Conservation (phyloP, 768 basidiomycete genomes). For the Chalciporus pseudorubinellus region DNA sequence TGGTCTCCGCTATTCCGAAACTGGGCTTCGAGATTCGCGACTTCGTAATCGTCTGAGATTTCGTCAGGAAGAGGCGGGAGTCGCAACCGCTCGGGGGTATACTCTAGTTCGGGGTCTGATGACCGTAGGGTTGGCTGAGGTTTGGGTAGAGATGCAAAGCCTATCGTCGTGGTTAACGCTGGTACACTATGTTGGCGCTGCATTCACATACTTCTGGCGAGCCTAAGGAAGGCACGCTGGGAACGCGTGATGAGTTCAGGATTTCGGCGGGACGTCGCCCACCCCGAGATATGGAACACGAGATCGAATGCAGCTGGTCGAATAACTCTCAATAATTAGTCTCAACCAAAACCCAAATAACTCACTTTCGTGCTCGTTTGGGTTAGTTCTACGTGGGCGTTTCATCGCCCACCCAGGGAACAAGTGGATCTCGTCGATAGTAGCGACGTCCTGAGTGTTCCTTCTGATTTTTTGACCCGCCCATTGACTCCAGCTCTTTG, state of each 20-base stretch:
- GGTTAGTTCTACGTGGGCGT: conserved; percentile 35
- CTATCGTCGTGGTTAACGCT: conserved; percentile 36
- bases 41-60: conserved; percentile 56
- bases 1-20: conserved; percentile 35
- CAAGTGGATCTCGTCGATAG: conserved; percentile 49
- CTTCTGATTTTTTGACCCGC: conserved; percentile 54
- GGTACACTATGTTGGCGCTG: background rate
- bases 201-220: conserved; percentile 64
- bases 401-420: conserved; percentile 84
- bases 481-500: conserved; percentile 60
- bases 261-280: conserved; percentile 58
- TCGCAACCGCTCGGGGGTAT: conserved; percentile 29
- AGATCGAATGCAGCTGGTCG: conserved; percentile 59
- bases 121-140: conserved; percentile 31
- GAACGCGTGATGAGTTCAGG: conserved; percentile 65
- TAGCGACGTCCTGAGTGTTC: conserved; percentile 21
- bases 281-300: conserved; percentile 75
- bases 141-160: conserved; percentile 73
- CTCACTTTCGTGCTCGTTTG: conserved; percentile 29
- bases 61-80: conserved; percentile 60
- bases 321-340: background rate
- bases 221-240: conserved; percentile 69
- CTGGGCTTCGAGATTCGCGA: conserved; percentile 53
- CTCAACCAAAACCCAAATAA: background rate
- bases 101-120: conserved; percentile 28